phyloP scores from a whole-genome alignment of 2,329 filamentous ascomycete species.

The Cladosporium sp. region DNA sequence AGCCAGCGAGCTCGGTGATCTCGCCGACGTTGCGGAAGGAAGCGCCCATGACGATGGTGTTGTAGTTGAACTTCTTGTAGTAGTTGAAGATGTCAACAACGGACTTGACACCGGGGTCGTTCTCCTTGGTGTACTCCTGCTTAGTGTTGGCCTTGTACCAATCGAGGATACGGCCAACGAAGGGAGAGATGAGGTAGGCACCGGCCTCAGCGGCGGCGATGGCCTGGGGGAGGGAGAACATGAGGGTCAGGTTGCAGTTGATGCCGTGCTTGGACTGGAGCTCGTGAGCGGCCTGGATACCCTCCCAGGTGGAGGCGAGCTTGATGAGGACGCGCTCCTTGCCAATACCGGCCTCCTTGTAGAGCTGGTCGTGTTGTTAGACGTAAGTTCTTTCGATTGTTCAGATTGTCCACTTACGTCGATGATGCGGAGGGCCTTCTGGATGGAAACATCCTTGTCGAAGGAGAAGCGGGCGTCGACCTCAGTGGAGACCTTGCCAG shows the following conservation, averaged over 20 bases:
- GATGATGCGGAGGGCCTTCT: constrained; percentile 97
- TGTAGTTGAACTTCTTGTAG: constrained; percentile 99
- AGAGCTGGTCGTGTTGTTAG: constrained; percentile 61
- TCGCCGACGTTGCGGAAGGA: constrained; percentile 96
- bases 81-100: constrained; percentile 98
- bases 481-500: constrained; percentile 98
- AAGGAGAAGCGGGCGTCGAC: constrained; percentile 96
- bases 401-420: constrained; percentile 56
- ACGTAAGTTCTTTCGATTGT: constrained; percentile 1
- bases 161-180: constrained; percentile 98
- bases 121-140: constrained; percentile 84
- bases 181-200: constrained; percentile 97
- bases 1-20: constrained; percentile 96
- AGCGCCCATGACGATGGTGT: constrained; percentile 99
- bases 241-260: constrained; percentile 98
- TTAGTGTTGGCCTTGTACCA: constrained; percentile 97
- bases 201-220: constrained; percentile 92
- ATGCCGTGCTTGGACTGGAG: constrained; percentile 93
- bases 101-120: constrained; percentile 94
- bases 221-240: constrained; percentile 95
- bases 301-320: constrained; percentile 98
- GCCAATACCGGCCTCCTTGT: constrained; percentile 83
- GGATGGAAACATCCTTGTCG: constrained; percentile 82
- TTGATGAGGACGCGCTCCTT: constrained; percentile 98
- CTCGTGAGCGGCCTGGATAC: constrained; percentile 97